Percentiles rank a stretch among this genome's conserved stretches.
phyloP scores from a whole-genome alignment of 208 protist species.

The Acanthamoeba healyi region DNA sequence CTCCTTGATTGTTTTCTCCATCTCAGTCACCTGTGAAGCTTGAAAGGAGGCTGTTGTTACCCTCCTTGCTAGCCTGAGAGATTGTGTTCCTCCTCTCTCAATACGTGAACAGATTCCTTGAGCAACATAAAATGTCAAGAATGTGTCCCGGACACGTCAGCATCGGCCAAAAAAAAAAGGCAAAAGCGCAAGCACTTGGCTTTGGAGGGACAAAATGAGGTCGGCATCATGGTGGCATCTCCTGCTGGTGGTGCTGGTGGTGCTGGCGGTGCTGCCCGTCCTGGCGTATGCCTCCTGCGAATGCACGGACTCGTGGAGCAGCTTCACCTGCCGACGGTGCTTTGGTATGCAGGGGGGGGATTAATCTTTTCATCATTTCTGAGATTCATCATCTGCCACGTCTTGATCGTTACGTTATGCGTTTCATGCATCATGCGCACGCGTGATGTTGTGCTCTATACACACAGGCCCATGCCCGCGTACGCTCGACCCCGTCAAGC shows the following conservation, averaged over 20 bases:
- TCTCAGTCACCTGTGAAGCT: too few species aligned
- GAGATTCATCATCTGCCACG: neutral
- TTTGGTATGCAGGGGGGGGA: too few species aligned
- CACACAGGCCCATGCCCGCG: neutral
- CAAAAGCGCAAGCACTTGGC: neutral
- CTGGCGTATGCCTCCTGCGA: neutral
- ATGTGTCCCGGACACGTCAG: neutral
- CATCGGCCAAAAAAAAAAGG: neutral
- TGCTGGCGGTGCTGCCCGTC: neutral
- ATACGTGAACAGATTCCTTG: too few species aligned
- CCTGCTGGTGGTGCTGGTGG: neutral
- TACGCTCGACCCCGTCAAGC: neutral
- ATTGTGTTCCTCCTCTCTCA: neutral
- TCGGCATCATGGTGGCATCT: neutral
- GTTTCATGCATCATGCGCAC: too few species aligned
- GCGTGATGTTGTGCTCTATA: too few species aligned
- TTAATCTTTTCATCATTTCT: neutral
- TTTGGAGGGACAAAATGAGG: neutral
- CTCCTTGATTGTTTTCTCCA: too few species aligned
- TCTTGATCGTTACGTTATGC: too few species aligned
- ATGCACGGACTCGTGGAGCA: neutral
- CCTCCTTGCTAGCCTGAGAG: neutral
- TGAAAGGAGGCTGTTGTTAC: too few species aligned
- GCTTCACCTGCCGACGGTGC: conserved; percentile 5
- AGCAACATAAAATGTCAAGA: neutral